Base-by-base conservation (phyloP, 2,329 filamentous ascomycete species). In the Xylaria sp. region DNA sequence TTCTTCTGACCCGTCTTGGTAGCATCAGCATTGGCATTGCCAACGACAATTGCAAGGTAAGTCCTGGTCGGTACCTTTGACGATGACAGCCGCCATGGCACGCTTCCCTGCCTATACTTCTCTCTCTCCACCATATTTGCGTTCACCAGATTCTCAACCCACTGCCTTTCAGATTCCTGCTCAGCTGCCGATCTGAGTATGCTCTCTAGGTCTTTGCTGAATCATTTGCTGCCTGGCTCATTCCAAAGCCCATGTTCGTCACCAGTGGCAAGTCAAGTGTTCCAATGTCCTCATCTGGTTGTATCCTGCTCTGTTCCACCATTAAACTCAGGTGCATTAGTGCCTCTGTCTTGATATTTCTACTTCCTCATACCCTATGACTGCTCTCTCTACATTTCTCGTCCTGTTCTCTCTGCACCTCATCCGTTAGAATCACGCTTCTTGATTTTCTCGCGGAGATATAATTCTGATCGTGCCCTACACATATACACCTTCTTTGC, bases 1-100 rank as follows among this genome's bases (percentile, higher is more conserved):
- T 85, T 72, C 68, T 66, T 83, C 78, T 81, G 81, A 78, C 67
- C 46, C 65, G 54, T 72, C 70, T 72, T 86, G 85, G 84, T 83
- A 83, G 80, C 82, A 81, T 80, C 81, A 74, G 66, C 70, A 74
- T 75, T 73, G 77, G 71, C 74, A 74, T 76, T 71, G 75, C 69
- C 76, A 61, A 51, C 63, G 67, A 71, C 46, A 65, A 56, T 64
- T 58, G 57, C 63, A 68, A 69, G 64, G 72, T 72, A 63, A 31
- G 66, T 63, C 6, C 31, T 23, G 48, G 51, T 54, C 17, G 17
- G 6, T 57, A 20, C 26, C 36, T 3, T 23, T 31, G 42, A 40
- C 20, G 0, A 26, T 15, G 20, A 23, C 26, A 20, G 6, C 28
- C 23, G 9, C 40, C 15, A 62, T 28, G 13, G 62, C 28, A 11